Base-by-base conservation (phyloP, 2,329 filamentous ascomycete species). In the Simplicillium aogashimaense region DNA sequence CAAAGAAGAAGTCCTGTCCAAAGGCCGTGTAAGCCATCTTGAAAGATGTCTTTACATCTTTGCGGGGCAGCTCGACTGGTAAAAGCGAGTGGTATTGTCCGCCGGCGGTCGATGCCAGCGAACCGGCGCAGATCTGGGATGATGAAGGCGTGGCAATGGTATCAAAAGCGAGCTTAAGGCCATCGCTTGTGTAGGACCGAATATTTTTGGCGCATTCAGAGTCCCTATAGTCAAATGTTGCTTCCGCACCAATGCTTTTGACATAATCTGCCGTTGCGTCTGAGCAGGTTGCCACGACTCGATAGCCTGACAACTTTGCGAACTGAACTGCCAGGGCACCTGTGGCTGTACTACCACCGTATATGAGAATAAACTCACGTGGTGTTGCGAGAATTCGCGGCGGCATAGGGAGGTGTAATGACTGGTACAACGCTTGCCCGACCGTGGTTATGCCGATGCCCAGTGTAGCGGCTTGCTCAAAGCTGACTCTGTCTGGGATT, bases 271-370 rank as follows among this genome's bases (percentile, higher is more conserved):
- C 55, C 50, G 70, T 69, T 31, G 46, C 44, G 2, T 58, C 54
- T 29, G 63, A 65, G 20, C 54, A 50, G 3, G 61, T 65, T 2
- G 61, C 47, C 13, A 62, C 50, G 8, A 66, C 60, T 11, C 44
- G 50, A 25, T 58, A 56, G 7, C 61, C 62, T 2, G 61, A 61
- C 4, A 55, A 47, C 46, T 59, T 60, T 40, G 60, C 59, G 44
- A 49, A 61, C 49, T 65, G 61, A 47, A 66, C 60, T 13, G 55
- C 63, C 44, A 74, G 70, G 41, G 74, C 67, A 58, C 66, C 67
- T 1, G 73, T 74, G 6, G 71, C 73, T 13, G 67, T 76, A 52
- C 70, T 69, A n/a, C 61, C 63, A 36, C 63, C 65, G 37, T 67
- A 66, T 43, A 65, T 62, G 3, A 68, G 48, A 35, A 69, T 49